A percentile compares a stretch with the other conserved stretches of the same genome.
These are phyloP conservation scores for Paecilomyces variotii DNA, from an alignment of 2,329 filamentous ascomycete species.

Conservation along the genomic window DNA sequence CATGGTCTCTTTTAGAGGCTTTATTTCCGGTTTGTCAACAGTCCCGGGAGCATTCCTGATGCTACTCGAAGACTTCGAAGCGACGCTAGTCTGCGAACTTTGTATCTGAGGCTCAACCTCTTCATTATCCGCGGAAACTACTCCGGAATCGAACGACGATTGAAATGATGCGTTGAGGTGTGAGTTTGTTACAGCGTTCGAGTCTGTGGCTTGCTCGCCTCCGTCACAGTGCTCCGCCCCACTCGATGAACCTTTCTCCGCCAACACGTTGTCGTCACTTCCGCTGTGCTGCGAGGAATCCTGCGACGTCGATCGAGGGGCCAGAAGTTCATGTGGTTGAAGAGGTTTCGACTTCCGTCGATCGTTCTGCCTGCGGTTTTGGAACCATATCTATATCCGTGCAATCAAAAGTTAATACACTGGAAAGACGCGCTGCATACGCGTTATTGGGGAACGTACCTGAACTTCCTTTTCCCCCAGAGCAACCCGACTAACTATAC, in stretches of 20 bases:
- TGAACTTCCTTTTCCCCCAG: slow-evolving; percentile 95
- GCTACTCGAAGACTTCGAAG: slow-evolving; percentile 16
- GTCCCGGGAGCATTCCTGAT: slow-evolving; percentile 16
- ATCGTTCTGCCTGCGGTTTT: slow-evolving; percentile 89
- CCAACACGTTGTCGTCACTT: slow-evolving; percentile 20
- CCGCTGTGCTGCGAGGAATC: slow-evolving; percentile 19
- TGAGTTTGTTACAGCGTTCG: slow-evolving; percentile 10
- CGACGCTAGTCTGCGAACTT: slow-evolving; percentile 25
- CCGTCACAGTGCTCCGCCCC: slow-evolving; percentile 20
- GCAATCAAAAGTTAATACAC: background rate
- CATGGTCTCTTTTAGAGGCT: slow-evolving; percentile 7
- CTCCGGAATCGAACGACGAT: slow-evolving; percentile 17
- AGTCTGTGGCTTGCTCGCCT: slow-evolving; percentile 8
- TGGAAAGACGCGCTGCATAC: background rate
- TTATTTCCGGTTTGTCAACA: slow-evolving; percentile 8
- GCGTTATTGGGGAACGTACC: slow-evolving; percentile 49
- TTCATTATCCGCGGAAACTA: slow-evolving; percentile 17
- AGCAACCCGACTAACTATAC: slow-evolving; percentile 76
- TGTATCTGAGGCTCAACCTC: slow-evolving; percentile 15
- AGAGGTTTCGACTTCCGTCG: slow-evolving; percentile 80
- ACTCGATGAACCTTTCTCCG: slow-evolving; percentile 21
- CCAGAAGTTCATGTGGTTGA: slow-evolving; percentile 63
- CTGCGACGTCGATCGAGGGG: slow-evolving; percentile 21
- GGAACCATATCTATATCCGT: slow-evolving; percentile 85
- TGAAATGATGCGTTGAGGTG: slow-evolving; percentile 16